These are phyloP conservation scores for Russula dissimulans DNA, from an alignment of 768 basidiomycete species.

Conservation along the genomic window DNA sequence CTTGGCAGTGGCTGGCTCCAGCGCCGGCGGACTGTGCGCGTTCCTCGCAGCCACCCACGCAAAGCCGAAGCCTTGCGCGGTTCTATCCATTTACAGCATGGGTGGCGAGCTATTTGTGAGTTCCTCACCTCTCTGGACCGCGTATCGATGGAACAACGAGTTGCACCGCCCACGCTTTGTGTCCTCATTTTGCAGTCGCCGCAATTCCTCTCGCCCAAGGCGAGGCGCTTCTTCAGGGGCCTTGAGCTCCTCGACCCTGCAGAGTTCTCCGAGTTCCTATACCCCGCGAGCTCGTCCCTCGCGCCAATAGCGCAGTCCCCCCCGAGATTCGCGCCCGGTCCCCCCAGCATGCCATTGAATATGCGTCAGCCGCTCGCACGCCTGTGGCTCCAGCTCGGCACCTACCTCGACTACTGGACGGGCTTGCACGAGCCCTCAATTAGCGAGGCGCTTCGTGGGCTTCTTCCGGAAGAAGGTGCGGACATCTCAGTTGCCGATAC, in stretches of 20 bases:
- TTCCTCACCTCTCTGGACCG: not conserved
- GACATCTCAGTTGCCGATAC: not conserved
- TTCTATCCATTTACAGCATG: slow-evolving; percentile 53
- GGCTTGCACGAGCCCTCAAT: slow-evolving; percentile 37
- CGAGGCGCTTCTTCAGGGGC: slow-evolving; percentile 42
- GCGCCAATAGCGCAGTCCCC: slow-evolving; percentile 33
- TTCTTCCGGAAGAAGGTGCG: not conserved
- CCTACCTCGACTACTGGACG: slow-evolving; percentile 50
- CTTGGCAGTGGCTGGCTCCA: slow-evolving; percentile 47
- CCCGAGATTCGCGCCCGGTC: slow-evolving; percentile 35
- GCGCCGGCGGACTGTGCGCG: slow-evolving; percentile 55
- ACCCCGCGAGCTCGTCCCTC: slow-evolving; percentile 31
- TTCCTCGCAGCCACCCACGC: slow-evolving; percentile 51
- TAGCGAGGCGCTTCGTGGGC: slow-evolving; percentile 33
- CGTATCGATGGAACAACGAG: not conserved
- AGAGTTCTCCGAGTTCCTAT: slow-evolving; percentile 38
- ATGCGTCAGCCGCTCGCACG: slow-evolving; percentile 50
- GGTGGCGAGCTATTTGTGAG: slow-evolving; percentile 48
- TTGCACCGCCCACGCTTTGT: not conserved
- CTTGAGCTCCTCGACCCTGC: slow-evolving; percentile 45
- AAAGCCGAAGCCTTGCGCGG: slow-evolving; percentile 41
- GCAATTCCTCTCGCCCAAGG: slow-evolving; percentile 43
- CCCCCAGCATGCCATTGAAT: slow-evolving; percentile 44
- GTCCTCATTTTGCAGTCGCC: slow-evolving; percentile 31
- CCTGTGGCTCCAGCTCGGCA: slow-evolving; percentile 51